Conservation (phyloP, 129 eudicot species). For the Centaurea solstitialis region DNA sequence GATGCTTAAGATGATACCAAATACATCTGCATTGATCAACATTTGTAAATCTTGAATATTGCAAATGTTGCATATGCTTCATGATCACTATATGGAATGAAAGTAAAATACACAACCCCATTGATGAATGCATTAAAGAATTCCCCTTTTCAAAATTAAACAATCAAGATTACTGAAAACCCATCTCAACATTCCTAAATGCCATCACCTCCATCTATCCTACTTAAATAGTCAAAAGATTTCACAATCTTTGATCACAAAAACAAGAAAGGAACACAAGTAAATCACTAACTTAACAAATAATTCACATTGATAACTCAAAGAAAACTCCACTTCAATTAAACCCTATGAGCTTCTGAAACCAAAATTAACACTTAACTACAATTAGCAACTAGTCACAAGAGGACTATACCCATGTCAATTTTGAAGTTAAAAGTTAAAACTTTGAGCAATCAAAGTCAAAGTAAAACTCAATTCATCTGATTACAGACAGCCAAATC, state of each 20-base stretch:
- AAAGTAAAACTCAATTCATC: background rate
- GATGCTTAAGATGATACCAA: background rate
- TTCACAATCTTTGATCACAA: background rate
- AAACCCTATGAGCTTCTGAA: conserved; percentile 1
- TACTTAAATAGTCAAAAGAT: background rate
- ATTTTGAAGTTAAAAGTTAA: background rate
- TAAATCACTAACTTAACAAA: background rate
- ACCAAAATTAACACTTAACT: background rate
- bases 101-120: background rate
- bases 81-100: background rate
- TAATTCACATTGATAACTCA: background rate
- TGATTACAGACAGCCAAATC: background rate
- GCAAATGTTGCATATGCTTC: background rate
- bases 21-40: background rate
- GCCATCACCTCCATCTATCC: background rate
- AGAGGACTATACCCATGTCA: conserved; percentile 5
- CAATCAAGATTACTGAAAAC: background rate
- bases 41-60: background rate
- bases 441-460: background rate
- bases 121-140: background rate
- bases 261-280: conserved; percentile 1
- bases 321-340: background rate
- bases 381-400: background rate
- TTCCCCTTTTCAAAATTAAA: background rate
- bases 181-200: background rate